Percentiles rank a stretch among this genome's conserved stretches.
These are phyloP conservation scores for Ceratobasidium sp. DNA, from an alignment of 1,284 basidiomycete species.

Conservation along the genomic window DNA sequence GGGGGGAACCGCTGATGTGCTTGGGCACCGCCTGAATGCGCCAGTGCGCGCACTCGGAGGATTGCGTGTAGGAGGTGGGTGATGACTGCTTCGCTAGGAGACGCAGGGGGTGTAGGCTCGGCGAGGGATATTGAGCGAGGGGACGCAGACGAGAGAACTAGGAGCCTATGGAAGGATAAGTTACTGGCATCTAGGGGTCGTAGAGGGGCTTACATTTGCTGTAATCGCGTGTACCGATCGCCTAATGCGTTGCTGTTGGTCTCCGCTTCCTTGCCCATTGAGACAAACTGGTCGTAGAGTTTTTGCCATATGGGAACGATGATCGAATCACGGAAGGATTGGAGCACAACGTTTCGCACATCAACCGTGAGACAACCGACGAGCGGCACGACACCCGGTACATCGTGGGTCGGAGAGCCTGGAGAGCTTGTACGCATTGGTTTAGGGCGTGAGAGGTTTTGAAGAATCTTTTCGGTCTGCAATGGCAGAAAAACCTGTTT, in stretches of 20 bases:
- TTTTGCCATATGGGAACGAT: slow-evolving; percentile 71
- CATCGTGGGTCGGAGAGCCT: slow-evolving; percentile 29
- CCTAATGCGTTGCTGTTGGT: slow-evolving; percentile 52
- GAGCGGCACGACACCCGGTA: slow-evolving; percentile 25
- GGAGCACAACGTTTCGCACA: slow-evolving; percentile 79
- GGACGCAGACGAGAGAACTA: slow-evolving; percentile 75
- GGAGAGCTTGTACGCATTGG: slow-evolving; percentile 58
- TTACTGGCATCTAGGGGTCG: neutral
- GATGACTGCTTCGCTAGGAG: slow-evolving; percentile 71
- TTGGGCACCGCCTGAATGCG: slow-evolving; percentile 55
- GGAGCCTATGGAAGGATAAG: slow-evolving; percentile 63
- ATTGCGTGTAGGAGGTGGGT: slow-evolving; percentile 69
- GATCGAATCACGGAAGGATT: slow-evolving; percentile 82
- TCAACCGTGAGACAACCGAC: slow-evolving; percentile 65
- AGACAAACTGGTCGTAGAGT: slow-evolving; percentile 65
- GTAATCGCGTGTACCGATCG: slow-evolving; percentile 71
- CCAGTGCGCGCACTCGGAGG: slow-evolving; percentile 48
- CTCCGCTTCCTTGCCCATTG: slow-evolving; percentile 50
- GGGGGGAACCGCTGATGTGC: slow-evolving; percentile 40
- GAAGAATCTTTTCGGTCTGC: slow-evolving; percentile 76
- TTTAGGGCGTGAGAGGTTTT: slow-evolving; percentile 73
- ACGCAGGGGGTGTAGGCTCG: slow-evolving; percentile 52
- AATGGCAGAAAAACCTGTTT: slow-evolving; percentile 75
- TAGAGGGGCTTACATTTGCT: slow-evolving; percentile 70
- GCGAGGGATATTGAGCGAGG: slow-evolving; percentile 63